Evolutionary conservation across 345 rosid species (phyloP).

Genomic region (Hibiscus syriacus): DNA sequence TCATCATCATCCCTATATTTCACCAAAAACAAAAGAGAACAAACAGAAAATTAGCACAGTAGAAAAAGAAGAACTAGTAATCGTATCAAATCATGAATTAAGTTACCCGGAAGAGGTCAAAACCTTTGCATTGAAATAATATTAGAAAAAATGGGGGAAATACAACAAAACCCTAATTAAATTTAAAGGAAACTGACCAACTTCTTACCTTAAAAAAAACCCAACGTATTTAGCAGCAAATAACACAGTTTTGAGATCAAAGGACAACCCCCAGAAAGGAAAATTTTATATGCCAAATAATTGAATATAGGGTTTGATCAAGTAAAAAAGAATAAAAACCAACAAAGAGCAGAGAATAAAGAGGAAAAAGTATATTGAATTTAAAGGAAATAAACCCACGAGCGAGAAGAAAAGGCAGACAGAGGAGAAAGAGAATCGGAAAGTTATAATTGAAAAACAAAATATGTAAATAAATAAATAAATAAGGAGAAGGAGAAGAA

Average conservation of each 20-base stretch:
- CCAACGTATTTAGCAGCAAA: constrained; percentile 2
- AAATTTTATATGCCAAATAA: background rate
- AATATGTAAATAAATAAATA: background rate
- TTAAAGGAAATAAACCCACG: background rate
- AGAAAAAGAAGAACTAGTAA: background rate
- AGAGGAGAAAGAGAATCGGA: background rate
- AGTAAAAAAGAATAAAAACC: background rate
- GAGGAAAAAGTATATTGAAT: constrained; percentile 2
- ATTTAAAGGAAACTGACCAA: background rate
- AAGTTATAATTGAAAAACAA: background rate
- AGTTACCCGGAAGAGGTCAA: background rate
- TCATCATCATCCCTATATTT: constrained; percentile 37
- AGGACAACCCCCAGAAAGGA: constrained; percentile 8
- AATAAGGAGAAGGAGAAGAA: too few relatives aligned
- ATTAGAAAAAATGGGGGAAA: background rate
- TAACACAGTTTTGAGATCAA: constrained; percentile 12
- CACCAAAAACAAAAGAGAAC: background rate
- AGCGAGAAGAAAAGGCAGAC: background rate
- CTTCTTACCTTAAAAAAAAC: constrained; percentile 3
- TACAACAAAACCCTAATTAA: constrained; percentile 27
- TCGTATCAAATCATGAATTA: background rate
- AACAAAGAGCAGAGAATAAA: background rate
- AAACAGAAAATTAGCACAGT: background rate
- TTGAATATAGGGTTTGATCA: background rate
- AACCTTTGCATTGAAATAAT: background rate